phyloP scores from a whole-genome alignment of 352 stramenopile genomes.

The Plasmopara muralis region DNA sequence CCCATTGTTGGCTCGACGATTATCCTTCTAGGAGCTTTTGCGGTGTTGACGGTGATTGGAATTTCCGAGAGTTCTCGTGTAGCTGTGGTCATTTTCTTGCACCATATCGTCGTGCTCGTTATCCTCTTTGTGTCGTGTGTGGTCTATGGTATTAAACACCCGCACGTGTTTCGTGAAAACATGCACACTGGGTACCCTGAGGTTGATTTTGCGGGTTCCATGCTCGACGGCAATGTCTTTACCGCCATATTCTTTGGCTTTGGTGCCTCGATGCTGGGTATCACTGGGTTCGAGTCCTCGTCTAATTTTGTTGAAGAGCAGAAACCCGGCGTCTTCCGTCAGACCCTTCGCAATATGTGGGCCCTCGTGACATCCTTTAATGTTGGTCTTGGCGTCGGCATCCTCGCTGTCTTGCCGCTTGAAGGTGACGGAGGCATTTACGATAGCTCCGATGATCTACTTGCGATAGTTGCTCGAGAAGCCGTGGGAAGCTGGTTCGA shows the following conservation, averaged over 20 bases:
- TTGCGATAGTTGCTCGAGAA: conserved; percentile 55
- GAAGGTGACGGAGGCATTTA: conserved; percentile 37
- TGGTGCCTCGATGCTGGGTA: conserved; percentile 72
- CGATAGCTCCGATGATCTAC: conserved; percentile 36
- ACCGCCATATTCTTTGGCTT: conserved; percentile 70
- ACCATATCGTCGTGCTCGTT: conserved; percentile 64
- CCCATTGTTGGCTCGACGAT: conserved; percentile 31
- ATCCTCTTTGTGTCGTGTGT: conserved; percentile 43
- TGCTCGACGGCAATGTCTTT: conserved; percentile 28
- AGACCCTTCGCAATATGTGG: conserved; percentile 38
- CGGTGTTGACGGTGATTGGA: conserved; percentile 58
- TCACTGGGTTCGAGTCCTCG: conserved; percentile 86
- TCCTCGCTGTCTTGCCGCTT: conserved; percentile 66
- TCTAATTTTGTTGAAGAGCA: conserved; percentile 87
- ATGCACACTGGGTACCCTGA: conserved; percentile 43
- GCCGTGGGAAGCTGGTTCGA: conserved; percentile 34
- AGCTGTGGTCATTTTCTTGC: conserved; percentile 69
- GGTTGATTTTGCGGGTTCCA: conserved; percentile 44
- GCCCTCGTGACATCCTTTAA: conserved; percentile 20
- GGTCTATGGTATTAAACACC: conserved; percentile 50
- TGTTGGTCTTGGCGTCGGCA: conserved; percentile 21
- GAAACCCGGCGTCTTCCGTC: conserved; percentile 59
- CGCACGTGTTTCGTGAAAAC: conserved; percentile 55
- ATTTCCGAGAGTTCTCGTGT: conserved; percentile 78
- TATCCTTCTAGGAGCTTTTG: conserved; percentile 66